Base-by-base conservation (phyloP, 768 basidiomycete species). In the Galerina sulciceps region DNA sequence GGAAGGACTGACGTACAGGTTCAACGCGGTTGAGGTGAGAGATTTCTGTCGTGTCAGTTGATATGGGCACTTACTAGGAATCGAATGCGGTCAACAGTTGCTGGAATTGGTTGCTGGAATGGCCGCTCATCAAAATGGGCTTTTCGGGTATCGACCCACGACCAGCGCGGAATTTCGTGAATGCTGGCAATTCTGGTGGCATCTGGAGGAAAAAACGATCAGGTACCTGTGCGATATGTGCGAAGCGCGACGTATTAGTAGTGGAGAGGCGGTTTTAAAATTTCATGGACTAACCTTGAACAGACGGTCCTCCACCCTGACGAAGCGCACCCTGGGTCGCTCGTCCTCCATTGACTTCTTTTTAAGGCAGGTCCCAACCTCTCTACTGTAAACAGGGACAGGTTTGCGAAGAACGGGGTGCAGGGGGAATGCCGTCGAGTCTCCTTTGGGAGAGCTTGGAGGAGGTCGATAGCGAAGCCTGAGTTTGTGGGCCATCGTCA, bases 41-140 rank as follows among this genome's bases (percentile, higher is more conserved):
- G 20, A 18, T 35, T 13, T 48, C 47, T 23, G 10, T 41, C n/a
- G 17, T 34, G 14, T 60, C 64, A 22, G 66, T 62, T 46, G 31
- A 57, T 36, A 36, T 15, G 41, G 34, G 40, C 38, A 23, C 61
- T 44, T 60, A 82, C 81, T 76, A 68, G 34, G 74, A 69, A 49
- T 75, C 76, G 36, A 78, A 69, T 2, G 77, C 75, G 61, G 70
- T 73, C 15, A 81, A 65, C 17, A 82, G 67, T 17, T 70, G 62
- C 35, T 70, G 71, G 57, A 82, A 79, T 43, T 79, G 72, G 15
- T 71, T 67, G 13, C 67, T 70, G 11, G 75, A 72, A 52, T 77
- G 79, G 5, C 76, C 77, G 37, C 59, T 64, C n/a, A 82, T 65
- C 1, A 66, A 50, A 36, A 81, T 74, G 10, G 79, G 78, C 15